Evolutionary conservation across 2,329 filamentous ascomycete species (phyloP), one percentile per base, ranked within the genome.

Genomic region (Aspergillus brasiliensis): DNA sequence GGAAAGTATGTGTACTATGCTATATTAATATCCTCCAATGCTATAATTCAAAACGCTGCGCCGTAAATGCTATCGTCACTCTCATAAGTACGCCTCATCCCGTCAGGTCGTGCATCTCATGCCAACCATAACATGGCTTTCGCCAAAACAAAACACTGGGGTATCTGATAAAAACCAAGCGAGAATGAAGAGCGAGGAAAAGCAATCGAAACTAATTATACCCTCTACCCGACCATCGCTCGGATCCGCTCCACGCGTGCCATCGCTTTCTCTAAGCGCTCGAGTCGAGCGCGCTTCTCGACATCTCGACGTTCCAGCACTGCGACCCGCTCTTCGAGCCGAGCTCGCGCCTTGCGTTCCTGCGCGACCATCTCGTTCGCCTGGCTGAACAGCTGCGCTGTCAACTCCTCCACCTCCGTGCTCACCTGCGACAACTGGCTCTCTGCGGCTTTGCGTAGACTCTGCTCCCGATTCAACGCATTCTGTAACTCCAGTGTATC

Each of bases 331-430:
- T 82, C 78, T 58, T 82, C 80, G 51, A 82, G 67, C 61, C 78
- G 84, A 15, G 82, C 83, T 57, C 85, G 77, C 40, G 84, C 84
- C 69, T 81, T 84, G 25, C 86, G 79, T 75, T 88, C 86, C 56
- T 80, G 76, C 3, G 86, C 85, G 8, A 88, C 86, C 86, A 88
- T 88, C 72, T 88, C 86, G 61, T 88, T 88, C 31, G 86, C 86
- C 69, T 88, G 83, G 55, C 83, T 83, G 71, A 88, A 88, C 8
- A 88, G 71, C 58, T 82, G 81, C 31, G 82, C 82, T 11, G 82
- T 86, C 60, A 88, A 72, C 56, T 88, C 86, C 65, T 88, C 86
- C 28, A 88, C 78, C 71, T 88, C 86, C 1, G 74, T 78, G 62
- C 81, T 83, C 15, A 85, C 81, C 53, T 82, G 80, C 37, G 80